Evolutionary conservation across 1,284 basidiomycete species (phyloP).

Genomic region (Abortiporus biennis): DNA sequence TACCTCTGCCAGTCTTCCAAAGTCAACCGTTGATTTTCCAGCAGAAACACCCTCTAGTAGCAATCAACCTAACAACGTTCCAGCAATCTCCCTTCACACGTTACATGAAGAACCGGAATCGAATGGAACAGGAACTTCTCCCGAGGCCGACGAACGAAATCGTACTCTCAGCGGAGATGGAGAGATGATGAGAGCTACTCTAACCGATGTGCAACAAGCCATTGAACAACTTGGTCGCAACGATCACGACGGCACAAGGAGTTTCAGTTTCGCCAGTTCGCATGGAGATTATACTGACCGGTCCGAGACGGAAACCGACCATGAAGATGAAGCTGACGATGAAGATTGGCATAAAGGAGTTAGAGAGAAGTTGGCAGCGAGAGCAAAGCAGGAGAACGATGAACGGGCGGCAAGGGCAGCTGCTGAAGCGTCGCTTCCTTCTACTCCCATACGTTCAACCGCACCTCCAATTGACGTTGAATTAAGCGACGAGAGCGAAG

Average conservation of each 20-base stretch:
- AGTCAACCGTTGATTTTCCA: background rate
- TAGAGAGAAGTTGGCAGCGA: slow-evolving; percentile 66
- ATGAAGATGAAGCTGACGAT: slow-evolving; percentile 33
- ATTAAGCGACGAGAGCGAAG: slow-evolving; percentile 77
- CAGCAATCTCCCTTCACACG: background rate
- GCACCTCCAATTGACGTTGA: slow-evolving; percentile 72
- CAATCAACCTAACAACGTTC: background rate
- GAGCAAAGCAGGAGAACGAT: slow-evolving; percentile 60
- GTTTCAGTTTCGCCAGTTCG: slow-evolving; percentile 70
- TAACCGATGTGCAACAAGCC: slow-evolving; percentile 84
- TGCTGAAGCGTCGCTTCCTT: slow-evolving; percentile 32
- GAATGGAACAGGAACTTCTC: slow-evolving; percentile 27
- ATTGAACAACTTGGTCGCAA: slow-evolving; percentile 70
- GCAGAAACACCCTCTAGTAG: slow-evolving; percentile 12
- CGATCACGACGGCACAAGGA: slow-evolving; percentile 51
- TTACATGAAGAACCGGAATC: slow-evolving; percentile 2
- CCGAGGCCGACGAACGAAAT: slow-evolving; percentile 19
- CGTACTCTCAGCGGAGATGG: slow-evolving; percentile 32
- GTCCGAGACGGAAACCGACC: slow-evolving; percentile 50
- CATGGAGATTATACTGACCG: slow-evolving; percentile 45
- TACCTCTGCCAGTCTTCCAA: slow-evolving; percentile 49
- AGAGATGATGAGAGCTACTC: slow-evolving; percentile 71
- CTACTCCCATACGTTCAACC: slow-evolving; percentile 27
- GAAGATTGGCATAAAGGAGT: slow-evolving; percentile 61
- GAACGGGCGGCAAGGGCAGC: slow-evolving; percentile 39